Base-by-base conservation (phyloP, 2,329 filamentous ascomycete species). In the Blumeria hordei region DNA sequence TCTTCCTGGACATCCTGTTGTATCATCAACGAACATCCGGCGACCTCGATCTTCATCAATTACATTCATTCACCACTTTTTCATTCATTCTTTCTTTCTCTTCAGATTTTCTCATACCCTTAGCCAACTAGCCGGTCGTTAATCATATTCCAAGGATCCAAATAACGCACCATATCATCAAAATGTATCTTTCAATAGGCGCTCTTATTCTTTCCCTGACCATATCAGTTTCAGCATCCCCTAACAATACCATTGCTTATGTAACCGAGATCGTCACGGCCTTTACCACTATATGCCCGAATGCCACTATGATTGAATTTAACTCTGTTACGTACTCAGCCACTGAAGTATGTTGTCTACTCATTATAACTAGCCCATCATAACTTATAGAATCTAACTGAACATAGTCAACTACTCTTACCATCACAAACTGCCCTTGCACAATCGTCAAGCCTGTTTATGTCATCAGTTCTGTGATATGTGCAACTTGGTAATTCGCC, bases 211-310 rank as follows among this genome's bases (percentile, higher is more conserved):
- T 62, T 60, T 65, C 65, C 60, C 60, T 63, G 55, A 64, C 61
- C 55, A 65, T 61, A 45, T 53, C 63, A 54, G 65, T 61, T 52
- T 54, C 59, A n/a, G 62, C 64, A 35, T 14, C 37, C 14, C 54
- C 56, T 55, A 54, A 21, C 35, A 63, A 55, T 44, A 72, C 70
- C 62, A 66, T 73, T 64, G 56, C 56, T 71, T 73, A 72, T 67
- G 65, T 67, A 63, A 74, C 72, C 58, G 69, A 74, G 61, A 66
- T 74, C 58, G 69, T 74, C 58, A 74, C 66, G 57, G 68, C 72
- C 45, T 71, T 69, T 59, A 71, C 71, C 59, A 64, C 72, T 57
- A 74, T 69, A 68, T 78, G 75, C 71, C 72, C 75, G 7, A 64
- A 62, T 57, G 63, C 74, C 49, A 76, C 75, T 56, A 65, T 66